phyloP scores from a whole-genome alignment of 2,329 filamentous ascomycete genomes.

The Diplodia mutila region DNA sequence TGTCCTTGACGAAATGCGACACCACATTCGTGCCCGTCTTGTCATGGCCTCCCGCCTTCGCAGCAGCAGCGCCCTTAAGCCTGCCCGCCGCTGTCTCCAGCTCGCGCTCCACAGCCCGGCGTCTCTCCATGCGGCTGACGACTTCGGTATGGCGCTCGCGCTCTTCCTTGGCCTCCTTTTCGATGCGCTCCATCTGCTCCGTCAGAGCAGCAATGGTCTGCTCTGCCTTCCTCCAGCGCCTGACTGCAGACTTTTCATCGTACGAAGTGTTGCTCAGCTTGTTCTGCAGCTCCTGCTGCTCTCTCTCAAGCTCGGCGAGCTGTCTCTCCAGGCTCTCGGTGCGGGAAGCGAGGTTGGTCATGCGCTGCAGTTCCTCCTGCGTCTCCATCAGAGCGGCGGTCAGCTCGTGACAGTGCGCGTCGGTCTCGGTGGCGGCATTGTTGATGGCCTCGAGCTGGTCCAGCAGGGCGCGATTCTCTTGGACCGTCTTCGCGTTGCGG shows the following conservation, averaged over 20 bases:
- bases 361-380: slow-evolving; percentile 73
- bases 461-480: slow-evolving; percentile 80
- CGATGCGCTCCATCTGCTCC: slow-evolving; percentile 86
- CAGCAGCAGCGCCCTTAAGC: slow-evolving; percentile 78
- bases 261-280: slow-evolving; percentile 69
- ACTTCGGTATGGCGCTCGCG: slow-evolving; percentile 80
- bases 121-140: slow-evolving; percentile 79
- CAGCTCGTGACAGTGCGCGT: slow-evolving; percentile 75
- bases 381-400: slow-evolving; percentile 77
- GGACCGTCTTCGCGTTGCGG: slow-evolving; percentile 75
- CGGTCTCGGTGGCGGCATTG: slow-evolving; percentile 75
- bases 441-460: slow-evolving; percentile 87
- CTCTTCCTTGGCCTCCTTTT: slow-evolving; percentile 79
- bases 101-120: slow-evolving; percentile 80
- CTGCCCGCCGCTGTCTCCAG: slow-evolving; percentile 77
- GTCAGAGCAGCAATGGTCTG: slow-evolving; percentile 76
- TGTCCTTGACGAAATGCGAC: slow-evolving; percentile 94
- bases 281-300: slow-evolving; percentile 74
- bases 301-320: slow-evolving; percentile 75
- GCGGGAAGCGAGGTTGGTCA: slow-evolving; percentile 73
- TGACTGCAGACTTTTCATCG: slow-evolving; percentile 76
- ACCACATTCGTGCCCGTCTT: slow-evolving; percentile 71
- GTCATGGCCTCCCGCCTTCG: slow-evolving; percentile 64
- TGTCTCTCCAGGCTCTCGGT: slow-evolving; percentile 82
- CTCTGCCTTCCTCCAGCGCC: slow-evolving; percentile 86